phyloP scores from a whole-genome alignment of 768 basidiomycete species.

The Lentinula boryana region DNA sequence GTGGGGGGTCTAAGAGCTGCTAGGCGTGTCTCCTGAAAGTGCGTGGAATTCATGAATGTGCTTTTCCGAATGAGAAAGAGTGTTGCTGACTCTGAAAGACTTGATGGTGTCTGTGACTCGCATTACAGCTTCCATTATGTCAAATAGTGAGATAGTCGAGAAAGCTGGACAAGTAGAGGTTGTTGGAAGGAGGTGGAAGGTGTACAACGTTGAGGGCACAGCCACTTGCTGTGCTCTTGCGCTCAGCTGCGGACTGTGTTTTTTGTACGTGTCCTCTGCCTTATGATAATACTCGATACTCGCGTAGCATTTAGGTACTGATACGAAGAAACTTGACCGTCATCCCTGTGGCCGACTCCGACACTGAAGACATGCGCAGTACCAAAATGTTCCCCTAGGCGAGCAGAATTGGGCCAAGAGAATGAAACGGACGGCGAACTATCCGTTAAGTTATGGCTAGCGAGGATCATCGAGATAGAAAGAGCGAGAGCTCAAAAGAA shows the following conservation, averaged over 20 bases:
- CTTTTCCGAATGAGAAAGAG: not conserved
- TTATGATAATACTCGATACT: slow-evolving; percentile 4
- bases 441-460: no score
- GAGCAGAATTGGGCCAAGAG: slow-evolving; percentile 36
- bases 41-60: not conserved
- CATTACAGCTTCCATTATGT: slow-evolving; percentile 57
- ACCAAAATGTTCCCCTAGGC: slow-evolving; percentile 31
- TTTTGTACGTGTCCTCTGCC: slow-evolving; percentile 11
- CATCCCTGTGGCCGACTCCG: slow-evolving; percentile 68
- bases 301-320: slow-evolving; percentile 31
- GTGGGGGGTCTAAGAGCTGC: slow-evolving; percentile 64
- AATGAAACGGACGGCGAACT: slow-evolving; percentile 23
- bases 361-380: slow-evolving; percentile 74
- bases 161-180: not conserved
- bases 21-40: slow-evolving; percentile 65
- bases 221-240: slow-evolving; percentile 11
- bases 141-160: not conserved
- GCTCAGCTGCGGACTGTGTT: slow-evolving; percentile 3
- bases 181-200: not conserved
- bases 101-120: slow-evolving; percentile 67
- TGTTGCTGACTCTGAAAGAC: slow-evolving; percentile 56
- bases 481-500: no score
- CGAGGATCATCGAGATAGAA: no score
- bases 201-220: slow-evolving; percentile 14
- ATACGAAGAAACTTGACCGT: slow-evolving; percentile 62